phyloP scores from a whole-genome alignment of 768 basidiomycete genomes.

The Lactifluus echinatus region DNA sequence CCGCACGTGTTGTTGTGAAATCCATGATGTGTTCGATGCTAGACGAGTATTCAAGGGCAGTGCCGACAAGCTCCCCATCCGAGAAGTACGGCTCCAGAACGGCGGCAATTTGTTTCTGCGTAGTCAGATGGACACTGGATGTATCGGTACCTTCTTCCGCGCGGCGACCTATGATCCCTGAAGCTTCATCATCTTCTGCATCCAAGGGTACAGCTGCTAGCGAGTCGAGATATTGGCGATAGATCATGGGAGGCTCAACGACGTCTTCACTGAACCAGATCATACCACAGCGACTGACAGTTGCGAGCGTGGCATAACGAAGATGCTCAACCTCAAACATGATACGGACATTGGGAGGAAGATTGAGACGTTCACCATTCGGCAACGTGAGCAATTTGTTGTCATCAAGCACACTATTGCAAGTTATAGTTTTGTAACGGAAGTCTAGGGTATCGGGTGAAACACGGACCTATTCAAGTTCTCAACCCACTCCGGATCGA shows the following conservation, averaged over 20 bases:
- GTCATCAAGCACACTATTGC: slow-evolving; percentile 86
- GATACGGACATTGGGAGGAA: slow-evolving; percentile 94
- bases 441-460: not conserved
- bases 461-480: slow-evolving; percentile 85
- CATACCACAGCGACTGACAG: slow-evolving; percentile 99
- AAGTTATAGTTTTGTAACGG: not conserved
- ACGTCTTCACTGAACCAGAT: slow-evolving; percentile 99
- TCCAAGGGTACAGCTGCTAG: slow-evolving; percentile 71
- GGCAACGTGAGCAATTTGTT: slow-evolving; percentile 96
- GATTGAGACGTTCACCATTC: slow-evolving; percentile 94
- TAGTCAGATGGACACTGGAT: slow-evolving; percentile 49
- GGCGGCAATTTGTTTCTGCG: slow-evolving; percentile 65
- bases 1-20: slow-evolving; percentile 83
- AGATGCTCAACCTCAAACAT: slow-evolving; percentile 99
- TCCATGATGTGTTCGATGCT: slow-evolving; percentile 99
- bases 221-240: slow-evolving; percentile 76
- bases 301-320: slow-evolving; percentile 93
- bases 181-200: slow-evolving; percentile 77
- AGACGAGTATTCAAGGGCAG: slow-evolving; percentile 70
- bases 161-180: slow-evolving; percentile 56
- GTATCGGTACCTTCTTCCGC: slow-evolving; percentile 42
- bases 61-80: slow-evolving; percentile 70
- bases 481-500: slow-evolving; percentile 99
- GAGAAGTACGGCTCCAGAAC: slow-evolving; percentile 79
- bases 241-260: slow-evolving; percentile 86